Conservation (phyloP, 2,329 filamentous ascomycete species). For the Monosporascus sp. region DNA sequence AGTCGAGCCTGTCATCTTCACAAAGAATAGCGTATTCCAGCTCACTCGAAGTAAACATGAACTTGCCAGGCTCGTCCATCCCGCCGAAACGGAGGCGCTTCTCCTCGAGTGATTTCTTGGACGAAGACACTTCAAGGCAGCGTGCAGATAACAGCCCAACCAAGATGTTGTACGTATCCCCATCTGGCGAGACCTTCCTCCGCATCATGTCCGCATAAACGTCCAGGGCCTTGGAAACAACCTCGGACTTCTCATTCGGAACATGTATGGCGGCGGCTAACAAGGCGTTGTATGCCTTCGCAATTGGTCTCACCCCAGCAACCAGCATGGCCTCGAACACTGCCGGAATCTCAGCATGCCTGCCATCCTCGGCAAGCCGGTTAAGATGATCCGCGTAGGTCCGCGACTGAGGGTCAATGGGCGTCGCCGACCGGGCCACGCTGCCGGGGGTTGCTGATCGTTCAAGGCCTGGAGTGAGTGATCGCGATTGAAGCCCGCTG, state of each 20-base stretch:
- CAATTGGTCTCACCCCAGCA: constrained; percentile 73
- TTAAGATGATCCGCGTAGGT: constrained; percentile 75
- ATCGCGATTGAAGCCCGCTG: constrained; percentile 34
- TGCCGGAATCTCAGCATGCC: constrained; percentile 82
- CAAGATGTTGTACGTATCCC: constrained; percentile 81
- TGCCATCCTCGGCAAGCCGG: constrained; percentile 63
- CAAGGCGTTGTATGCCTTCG: constrained; percentile 87
- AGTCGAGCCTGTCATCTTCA: constrained; percentile 80
- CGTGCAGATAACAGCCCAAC: constrained; percentile 77
- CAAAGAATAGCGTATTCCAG: constrained; percentile 79
- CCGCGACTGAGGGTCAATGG: constrained; percentile 58
- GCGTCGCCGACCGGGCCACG: constrained; percentile 52
- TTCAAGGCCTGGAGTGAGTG: constrained; percentile 36
- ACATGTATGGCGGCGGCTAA: constrained; percentile 80
- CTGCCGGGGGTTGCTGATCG: constrained; percentile 39
- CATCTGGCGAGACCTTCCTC: constrained; percentile 74
- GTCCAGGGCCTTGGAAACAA: constrained; percentile 86
- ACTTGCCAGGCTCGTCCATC: constrained; percentile 63
- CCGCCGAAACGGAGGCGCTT: constrained; percentile 74
- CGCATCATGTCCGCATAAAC: constrained; percentile 96
- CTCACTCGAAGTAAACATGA: constrained; percentile 78
- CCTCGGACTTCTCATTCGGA: constrained; percentile 71
- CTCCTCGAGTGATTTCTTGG: constrained; percentile 71
- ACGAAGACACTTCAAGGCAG: constrained; percentile 69
- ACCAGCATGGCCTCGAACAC: constrained; percentile 88